Percentiles rank a stretch among this genome's conserved stretches.
Evolutionary conservation across 2,329 filamentous ascomycete species (phyloP).

Genomic region (Colletotrichum simmondsii): DNA sequence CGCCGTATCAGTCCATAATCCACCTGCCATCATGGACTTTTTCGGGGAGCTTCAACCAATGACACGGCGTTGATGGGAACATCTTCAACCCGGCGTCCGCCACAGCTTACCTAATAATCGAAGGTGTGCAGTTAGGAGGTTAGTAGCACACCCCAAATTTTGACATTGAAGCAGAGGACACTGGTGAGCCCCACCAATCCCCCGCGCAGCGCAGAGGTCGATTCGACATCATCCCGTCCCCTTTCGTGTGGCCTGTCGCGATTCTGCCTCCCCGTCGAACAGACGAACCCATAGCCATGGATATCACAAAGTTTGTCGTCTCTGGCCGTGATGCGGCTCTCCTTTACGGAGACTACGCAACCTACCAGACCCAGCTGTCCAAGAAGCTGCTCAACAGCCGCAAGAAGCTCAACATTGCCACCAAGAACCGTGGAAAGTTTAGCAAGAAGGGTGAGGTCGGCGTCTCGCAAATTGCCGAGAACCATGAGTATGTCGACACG

Average conservation of each 20-base stretch:
- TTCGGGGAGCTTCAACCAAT: constrained; percentile 25
- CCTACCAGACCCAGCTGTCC: constrained; percentile 83
- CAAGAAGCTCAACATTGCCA: constrained; percentile 86
- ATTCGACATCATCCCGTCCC: constrained; percentile 13
- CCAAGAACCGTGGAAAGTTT: constrained; percentile 89
- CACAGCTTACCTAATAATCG: neutral
- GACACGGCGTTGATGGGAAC: neutral
- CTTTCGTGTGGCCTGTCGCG: constrained; percentile 3
- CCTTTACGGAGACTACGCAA: constrained; percentile 87
- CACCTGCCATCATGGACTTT: constrained; percentile 12
- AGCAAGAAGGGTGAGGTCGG: constrained; percentile 76
- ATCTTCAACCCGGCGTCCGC: constrained; percentile 11
- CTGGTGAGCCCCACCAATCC: constrained; percentile 25
- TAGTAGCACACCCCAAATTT: constrained; percentile 14
- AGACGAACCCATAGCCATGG: constrained; percentile 66
- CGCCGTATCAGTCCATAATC: constrained; percentile 12
- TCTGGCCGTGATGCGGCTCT: constrained; percentile 84
- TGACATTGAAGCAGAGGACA: constrained; percentile 18
- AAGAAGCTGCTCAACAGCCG: constrained; percentile 85
- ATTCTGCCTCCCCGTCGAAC: neutral
- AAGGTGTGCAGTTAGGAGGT: neutral
- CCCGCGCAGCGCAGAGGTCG: constrained; percentile 28
- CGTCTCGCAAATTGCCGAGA: constrained; percentile 77
- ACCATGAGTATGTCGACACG: constrained; percentile 71
- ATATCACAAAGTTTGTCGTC: constrained; percentile 88